Evolutionary conservation across 306 rosid genomes (phyloP).

Genomic region (Acacia crassicarpa): DNA sequence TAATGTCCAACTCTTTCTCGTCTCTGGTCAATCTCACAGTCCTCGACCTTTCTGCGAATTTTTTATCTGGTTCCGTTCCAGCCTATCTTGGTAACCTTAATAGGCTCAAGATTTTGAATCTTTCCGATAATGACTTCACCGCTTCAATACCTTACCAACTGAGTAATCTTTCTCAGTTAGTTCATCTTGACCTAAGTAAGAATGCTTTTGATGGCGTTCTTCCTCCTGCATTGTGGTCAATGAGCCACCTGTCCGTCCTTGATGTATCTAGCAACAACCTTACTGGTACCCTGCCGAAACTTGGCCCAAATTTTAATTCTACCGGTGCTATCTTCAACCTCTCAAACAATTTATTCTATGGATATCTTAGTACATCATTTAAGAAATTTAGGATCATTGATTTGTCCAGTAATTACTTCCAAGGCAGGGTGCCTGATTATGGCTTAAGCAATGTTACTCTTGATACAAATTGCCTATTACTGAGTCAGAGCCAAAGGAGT

Average conservation of each 20-base stretch:
- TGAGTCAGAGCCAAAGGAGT: conserved; percentile 53
- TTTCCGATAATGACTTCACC: conserved; percentile 61
- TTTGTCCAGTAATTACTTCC: conserved; percentile 76
- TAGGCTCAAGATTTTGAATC: conserved; percentile 46
- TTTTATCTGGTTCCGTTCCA: conserved; percentile 67
- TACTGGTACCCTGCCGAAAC: conserved; percentile 52
- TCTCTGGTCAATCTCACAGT: conserved; percentile 56
- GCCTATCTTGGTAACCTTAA: conserved; percentile 49
- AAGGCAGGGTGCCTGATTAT: conserved; percentile 46
- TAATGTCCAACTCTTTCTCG: conserved; percentile 51
- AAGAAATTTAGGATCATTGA: conserved; percentile 45
- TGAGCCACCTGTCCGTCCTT: conserved; percentile 49
- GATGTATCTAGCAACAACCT: conserved; percentile 70
- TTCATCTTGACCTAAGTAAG: conserved; percentile 62
- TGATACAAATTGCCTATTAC: conserved; percentile 62
- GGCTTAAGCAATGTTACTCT: conserved; percentile 45
- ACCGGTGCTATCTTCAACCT: conserved; percentile 49
- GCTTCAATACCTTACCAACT: conserved; percentile 52
- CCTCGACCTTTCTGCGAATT: conserved; percentile 73
- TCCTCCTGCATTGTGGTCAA: conserved; percentile 50
- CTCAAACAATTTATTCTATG: conserved; percentile 74
- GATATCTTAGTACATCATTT: conserved; percentile 44
- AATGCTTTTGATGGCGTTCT: conserved; percentile 58
- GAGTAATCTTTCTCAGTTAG: conserved; percentile 53
- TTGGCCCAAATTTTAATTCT: conserved; percentile 33